Evolutionary conservation across 1,284 basidiomycete genomes (phyloP), one percentile per base, ranked within the genome.

Genomic region (Puccinia polysora): DNA sequence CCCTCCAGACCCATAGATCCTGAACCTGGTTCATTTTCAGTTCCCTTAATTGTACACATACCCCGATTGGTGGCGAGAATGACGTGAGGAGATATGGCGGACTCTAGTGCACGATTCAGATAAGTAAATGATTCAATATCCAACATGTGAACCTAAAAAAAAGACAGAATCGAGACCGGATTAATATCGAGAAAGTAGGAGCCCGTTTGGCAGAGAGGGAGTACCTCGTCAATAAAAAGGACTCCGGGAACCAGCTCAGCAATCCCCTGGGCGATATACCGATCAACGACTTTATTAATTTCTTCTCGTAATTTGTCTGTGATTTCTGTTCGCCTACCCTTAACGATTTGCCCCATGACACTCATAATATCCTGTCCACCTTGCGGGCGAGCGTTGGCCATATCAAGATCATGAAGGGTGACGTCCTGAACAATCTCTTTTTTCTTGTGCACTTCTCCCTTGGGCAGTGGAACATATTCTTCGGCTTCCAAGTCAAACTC

Each of bases 91-190:
- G 92, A 91, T 87, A 98, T 92, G 18, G 91, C 88, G 0, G 91
- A 93, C 81, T 98, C 95, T 67, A 98, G 84, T 7, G 97, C 86
- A 14, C 93, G 89, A 81, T 98, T 98, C 63, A 98, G 85, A 82
- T 96, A 98, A 7, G 95, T 97, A 83, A 97, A 98, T 81, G 94
- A 97, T 81, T 98, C 96, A 79, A 97, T 94, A 81, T 98, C 95
- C 75, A 98, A 87, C 95, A 97, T 97, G 83, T 98, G 95, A 23
- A 97, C 93, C 91, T 94, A 76, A 34, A 34, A 43, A 45, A 2
- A 12, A n/a, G n/a, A n/a, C 50, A 20, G 32, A 18, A 56, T 20
- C 7, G 15, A n/a, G n/a, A n/a, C n/a, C n/a, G 45, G 18, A 47
- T 60, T 59, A 18, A 28, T n/a, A 23, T 40, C 34, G 25, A 15